These are phyloP conservation scores for Acanthamoeba healyi DNA, from an alignment of 208 protist genomes.

Conservation along the genomic window DNA sequence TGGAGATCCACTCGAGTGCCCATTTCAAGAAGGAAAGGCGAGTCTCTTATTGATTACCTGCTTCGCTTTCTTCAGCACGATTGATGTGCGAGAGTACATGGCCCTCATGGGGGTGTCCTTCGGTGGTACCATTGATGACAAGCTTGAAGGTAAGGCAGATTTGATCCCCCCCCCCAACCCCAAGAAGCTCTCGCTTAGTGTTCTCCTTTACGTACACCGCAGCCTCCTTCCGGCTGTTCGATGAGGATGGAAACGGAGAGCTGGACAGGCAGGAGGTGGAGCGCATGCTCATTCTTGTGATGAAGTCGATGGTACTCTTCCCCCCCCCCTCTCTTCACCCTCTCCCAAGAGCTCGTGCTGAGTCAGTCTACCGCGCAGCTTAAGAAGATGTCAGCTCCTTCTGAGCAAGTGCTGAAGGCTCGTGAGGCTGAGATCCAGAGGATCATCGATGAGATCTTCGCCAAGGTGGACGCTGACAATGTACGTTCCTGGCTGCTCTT, in stretches of 20 bases:
- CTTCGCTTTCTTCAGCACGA: not conserved
- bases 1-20: not conserved
- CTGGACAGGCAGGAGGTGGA: slow-evolving; percentile 56
- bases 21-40: no score
- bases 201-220: no score
- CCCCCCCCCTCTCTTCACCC: not conserved
- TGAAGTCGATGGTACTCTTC: slow-evolving; percentile 12
- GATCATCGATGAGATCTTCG: slow-evolving; percentile 58
- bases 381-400: slow-evolving; percentile 2
- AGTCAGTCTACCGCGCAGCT: not conserved
- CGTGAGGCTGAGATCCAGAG: slow-evolving; percentile 27
- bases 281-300: slow-evolving; percentile 61
- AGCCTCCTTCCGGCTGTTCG: slow-evolving; percentile 65
- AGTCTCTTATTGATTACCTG: no score
- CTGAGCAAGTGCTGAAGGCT: slow-evolving; percentile 41
- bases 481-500: not conserved
- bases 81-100: slow-evolving; percentile 69
- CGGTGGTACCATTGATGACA: slow-evolving; percentile 50
- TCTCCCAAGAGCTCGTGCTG: not conserved
- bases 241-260: slow-evolving; percentile 50
- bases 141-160: slow-evolving; percentile 37
- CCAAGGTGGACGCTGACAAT: slow-evolving; percentile 1
- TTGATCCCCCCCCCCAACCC: not conserved
- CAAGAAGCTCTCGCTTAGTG: not conserved
- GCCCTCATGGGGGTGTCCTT: slow-evolving; percentile 56